Evolutionary conservation across 2,329 filamentous ascomycete species (phyloP), one percentile per base, ranked within the genome.

Genomic region (Cladosporium sp.): DNA sequence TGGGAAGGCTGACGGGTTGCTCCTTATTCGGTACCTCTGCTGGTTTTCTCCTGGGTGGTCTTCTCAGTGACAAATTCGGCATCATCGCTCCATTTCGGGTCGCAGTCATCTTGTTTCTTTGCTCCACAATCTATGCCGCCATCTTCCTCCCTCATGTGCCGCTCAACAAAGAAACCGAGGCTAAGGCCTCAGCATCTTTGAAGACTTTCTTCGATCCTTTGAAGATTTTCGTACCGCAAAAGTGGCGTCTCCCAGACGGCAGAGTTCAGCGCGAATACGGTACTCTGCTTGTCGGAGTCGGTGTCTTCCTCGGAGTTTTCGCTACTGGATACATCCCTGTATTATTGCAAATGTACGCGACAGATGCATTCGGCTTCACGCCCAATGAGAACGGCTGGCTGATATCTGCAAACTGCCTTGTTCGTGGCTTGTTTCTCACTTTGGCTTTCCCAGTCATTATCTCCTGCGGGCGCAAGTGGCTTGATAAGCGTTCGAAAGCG

Each of bases 301-400:
- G 85, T 1, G 82, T 86, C 2, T 88, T 86, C 54, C 68, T 85
- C 0, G 84, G 81, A 0, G 83, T 87, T 63, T 73, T 87, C 1
- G 84, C 85, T 0, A 87, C 85, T 0, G 83, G 82, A 1, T 88
- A 86, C 52, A 83, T 84, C 0, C 80, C 82, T 0, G 73, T 80
- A 0, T 69, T 88, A 9, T 66, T 77, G 0, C 74, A 77, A 51
- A 73, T 77, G 69, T 77, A 74, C 58, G 66, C 72, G 4, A 76
- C 74, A 0, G 69, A 74, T 22, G 63, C 69, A 2, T 74, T 75
- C 53, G 64, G 64, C 6, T 77, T 77, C 50, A 69, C 70, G 3
- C 72, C 72, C 0, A 70, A 61, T 8, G 71, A 72, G 45, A 77
- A 77, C 48, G 72, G 74, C 1, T 69, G 67, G 54, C 65, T 77